Evolutionary conservation across 257 asterid genomes (phyloP).

Genomic region (Cynanchum wilfordii): DNA sequence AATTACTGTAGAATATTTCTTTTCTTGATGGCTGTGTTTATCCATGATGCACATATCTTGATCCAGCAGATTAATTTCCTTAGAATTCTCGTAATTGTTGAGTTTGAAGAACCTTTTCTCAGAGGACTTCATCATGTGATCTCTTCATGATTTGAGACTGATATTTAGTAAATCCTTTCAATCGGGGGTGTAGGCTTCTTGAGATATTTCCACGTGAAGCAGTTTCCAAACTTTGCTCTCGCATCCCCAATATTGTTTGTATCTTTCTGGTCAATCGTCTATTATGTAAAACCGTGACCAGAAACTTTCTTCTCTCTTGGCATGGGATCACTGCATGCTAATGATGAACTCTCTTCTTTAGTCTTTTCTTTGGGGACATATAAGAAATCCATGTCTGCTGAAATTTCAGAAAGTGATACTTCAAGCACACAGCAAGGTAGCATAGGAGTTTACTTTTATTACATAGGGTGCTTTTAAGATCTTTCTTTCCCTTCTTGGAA

Average conservation of each 20-base stretch:
- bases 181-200: conserved; percentile 95
- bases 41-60: not conserved
- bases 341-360: conserved; percentile 31
- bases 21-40: not conserved
- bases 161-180: conserved; percentile 18
- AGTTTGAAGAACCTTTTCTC: not conserved
- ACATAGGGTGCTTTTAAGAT: too few species aligned
- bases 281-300: conserved; percentile 70
- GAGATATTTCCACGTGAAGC: conserved; percentile 77
- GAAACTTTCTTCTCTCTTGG: conserved; percentile 69
- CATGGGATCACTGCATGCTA: conserved; percentile 33
- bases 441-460: conserved; percentile 14
- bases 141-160: conserved; percentile 15
- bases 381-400: conserved; percentile 25
- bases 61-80: not conserved
- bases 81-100: not conserved
- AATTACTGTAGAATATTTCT: not conserved
- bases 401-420: conserved; percentile 22
- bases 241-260: conserved; percentile 81
- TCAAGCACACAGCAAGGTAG: conserved; percentile 47
- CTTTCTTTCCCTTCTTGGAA: not conserved
- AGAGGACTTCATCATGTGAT: conserved; percentile 13
- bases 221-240: conserved; percentile 85
- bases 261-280: conserved; percentile 59
- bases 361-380: conserved; percentile 22